phyloP scores from a whole-genome alignment of 2,329 filamentous ascomycete genomes.

The Claviceps purpurea region DNA sequence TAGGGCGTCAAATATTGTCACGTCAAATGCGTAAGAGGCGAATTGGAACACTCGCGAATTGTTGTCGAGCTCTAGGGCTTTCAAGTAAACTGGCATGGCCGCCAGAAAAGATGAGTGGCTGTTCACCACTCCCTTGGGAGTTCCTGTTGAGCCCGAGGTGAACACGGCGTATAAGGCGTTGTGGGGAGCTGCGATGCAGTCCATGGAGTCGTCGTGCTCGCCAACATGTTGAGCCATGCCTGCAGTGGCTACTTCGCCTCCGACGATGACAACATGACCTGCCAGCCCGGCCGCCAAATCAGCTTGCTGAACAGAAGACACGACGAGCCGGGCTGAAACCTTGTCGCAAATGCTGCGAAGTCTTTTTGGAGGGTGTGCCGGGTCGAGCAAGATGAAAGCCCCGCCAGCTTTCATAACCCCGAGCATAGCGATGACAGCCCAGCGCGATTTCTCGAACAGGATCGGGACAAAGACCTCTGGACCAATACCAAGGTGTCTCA shows the following conservation, averaged over 20 bases:
- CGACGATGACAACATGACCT: neutral
- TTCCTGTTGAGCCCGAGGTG: neutral
- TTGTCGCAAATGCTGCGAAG: neutral
- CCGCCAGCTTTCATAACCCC: conserved; percentile 2
- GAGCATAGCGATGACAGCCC: conserved; percentile 4
- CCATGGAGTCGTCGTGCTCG: neutral
- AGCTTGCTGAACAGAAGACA: neutral
- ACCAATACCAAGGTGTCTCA: neutral
- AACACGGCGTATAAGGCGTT: neutral
- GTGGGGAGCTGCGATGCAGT: neutral
- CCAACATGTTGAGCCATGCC: neutral
- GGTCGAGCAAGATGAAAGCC: conserved; percentile 5
- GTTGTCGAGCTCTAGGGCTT: neutral
- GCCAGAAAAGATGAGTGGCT: neutral
- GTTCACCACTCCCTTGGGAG: neutral
- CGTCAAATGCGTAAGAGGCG: conserved; percentile 11
- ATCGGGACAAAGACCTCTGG: conserved; percentile 1
- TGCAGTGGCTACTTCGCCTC: neutral
- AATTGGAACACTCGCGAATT: conserved; percentile 6
- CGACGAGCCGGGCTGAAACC: neutral
- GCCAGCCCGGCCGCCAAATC: neutral
- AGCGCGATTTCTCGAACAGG: conserved; percentile 5
- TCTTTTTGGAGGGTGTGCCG: neutral
- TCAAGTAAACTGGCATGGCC: neutral
- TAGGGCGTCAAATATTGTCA: conserved; percentile 9